Base-by-base conservation (phyloP, 2,329 filamentous ascomycete species). In the Metarhizium album region DNA sequence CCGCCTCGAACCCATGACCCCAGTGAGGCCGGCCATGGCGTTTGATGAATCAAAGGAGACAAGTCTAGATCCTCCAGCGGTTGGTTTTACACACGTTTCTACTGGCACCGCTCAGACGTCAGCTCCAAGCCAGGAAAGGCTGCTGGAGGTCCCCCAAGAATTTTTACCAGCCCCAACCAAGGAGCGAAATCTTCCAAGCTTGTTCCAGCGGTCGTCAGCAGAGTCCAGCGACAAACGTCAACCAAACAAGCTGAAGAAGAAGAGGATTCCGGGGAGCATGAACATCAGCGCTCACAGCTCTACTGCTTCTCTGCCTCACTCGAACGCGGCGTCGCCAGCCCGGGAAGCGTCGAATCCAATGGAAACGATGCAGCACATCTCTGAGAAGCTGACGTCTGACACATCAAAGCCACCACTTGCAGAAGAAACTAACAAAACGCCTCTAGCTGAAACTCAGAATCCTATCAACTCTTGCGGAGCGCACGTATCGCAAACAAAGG, bases 201-300 rank as follows among this genome's bases (percentile, higher is more conserved):
- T 94, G 37, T 86, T 94, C 61, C 78, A 86, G 60, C 78, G 84
- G 56, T 84, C 86, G 2, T 81, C 84, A 1, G 75, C 76, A 0
- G 67, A 70, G 22, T 76, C 72, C 18, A 76, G 71, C 37, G 83
- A 83, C 55, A 83, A 78, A 59, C 80, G 87, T 45, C 85, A 84
- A 63, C 88, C 90, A 0, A 96, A 95, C 62, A 95, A 96, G 67
- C 72, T 98, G 48, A 86, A 85, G 66, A 97, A 97, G 74, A 95
- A 88, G 67, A 77, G 83, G 55, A 73, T 86, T 50, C 84, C 87
- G 0, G 84, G 82, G 42, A 88, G 87, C 61, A 70, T 86, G 22
- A 90, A 89, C 58, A 84, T 84, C 20, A 96, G 91, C 63, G 90
- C 91, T 0, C 90, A 95, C 56, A 96, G 90, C 62, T 97, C 93